Percentiles rank a stretch among this genome's conserved stretches.
Evolutionary conservation across 176 grass and related monocot genomes (phyloP).

Genomic region (Calamus simplicifolius): DNA sequence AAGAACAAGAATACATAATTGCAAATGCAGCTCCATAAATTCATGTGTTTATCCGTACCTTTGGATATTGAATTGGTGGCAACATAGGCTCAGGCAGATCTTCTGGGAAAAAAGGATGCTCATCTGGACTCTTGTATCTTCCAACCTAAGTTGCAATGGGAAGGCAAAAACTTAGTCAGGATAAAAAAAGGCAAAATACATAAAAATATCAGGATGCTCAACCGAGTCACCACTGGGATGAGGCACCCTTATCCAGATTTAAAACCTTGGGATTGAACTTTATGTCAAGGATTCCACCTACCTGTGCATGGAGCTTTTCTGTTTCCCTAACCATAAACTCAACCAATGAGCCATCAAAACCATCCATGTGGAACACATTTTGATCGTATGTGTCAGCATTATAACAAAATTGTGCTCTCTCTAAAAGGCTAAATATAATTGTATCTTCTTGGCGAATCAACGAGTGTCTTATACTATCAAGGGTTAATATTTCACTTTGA

Average conservation of each 20-base stretch:
- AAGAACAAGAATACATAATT: neutral
- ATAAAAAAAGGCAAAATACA: conserved; percentile 15
- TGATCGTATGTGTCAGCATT: conserved; percentile 73
- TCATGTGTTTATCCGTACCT: conserved; percentile 21
- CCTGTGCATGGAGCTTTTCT: conserved; percentile 82
- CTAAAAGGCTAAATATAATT: conserved; percentile 90
- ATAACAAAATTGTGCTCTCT: conserved; percentile 77
- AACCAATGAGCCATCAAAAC: conserved; percentile 65
- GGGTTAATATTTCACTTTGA: conserved; percentile 69
- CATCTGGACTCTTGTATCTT: conserved; percentile 96
- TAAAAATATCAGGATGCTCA: too few species aligned
- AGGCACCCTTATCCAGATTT: neutral
- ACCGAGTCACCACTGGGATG: too few species aligned
- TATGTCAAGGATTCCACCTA: conserved; percentile 10
- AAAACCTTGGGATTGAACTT: too few species aligned
- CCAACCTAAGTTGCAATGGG: conserved; percentile 50
- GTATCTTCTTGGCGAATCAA: conserved; percentile 95
- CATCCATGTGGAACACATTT: conserved; percentile 51
- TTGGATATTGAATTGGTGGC: conserved; percentile 86
- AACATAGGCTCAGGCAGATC: conserved; percentile 61
- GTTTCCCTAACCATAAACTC: conserved; percentile 85
- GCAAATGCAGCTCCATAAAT: conserved; percentile 11
- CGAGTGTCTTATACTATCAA: conserved; percentile 64
- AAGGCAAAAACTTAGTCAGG: neutral
- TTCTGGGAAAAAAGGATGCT: conserved; percentile 89